Evolutionary conservation across 1,139 yeast genomes (phyloP).

Genomic region (Torulaspora pretoriensis): DNA sequence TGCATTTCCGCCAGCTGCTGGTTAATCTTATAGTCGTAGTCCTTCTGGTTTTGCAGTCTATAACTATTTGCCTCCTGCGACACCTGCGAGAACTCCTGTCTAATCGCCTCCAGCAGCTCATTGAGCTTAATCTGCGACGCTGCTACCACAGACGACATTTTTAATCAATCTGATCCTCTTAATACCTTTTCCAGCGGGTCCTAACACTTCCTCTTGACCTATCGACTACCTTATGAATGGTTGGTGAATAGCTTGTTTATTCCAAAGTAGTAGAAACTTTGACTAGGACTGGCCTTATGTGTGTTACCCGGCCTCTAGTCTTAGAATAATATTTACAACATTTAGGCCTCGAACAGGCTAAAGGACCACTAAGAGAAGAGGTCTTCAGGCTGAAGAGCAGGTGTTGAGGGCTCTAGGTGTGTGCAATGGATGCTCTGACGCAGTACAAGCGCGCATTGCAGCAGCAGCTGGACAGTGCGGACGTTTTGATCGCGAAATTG

Average conservation of each 20-base stretch:
- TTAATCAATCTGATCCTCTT: not conserved
- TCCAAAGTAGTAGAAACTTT: not conserved
- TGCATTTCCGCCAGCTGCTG: conserved; percentile 95
- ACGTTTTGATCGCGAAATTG: conserved; percentile 28
- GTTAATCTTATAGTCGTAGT: conserved; percentile 81
- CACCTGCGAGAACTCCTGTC: conserved; percentile 85
- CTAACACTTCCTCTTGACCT: not conserved
- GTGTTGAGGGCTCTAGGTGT: not conserved
- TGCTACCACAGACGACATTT: conserved; percentile 23
- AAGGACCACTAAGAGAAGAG: no score
- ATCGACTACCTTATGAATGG: not conserved
- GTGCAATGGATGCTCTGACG: conserved; percentile 24
- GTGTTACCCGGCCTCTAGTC: not conserved
- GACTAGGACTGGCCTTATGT: not conserved
- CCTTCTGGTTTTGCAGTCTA: conserved; percentile 83
- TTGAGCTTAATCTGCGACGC: conserved; percentile 33
- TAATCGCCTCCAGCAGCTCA: conserved; percentile 86
- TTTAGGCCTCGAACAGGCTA: not conserved
- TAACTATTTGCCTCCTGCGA: conserved; percentile 82
- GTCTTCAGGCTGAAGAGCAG: not conserved
- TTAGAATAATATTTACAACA: not conserved
- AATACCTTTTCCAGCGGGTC: not conserved
- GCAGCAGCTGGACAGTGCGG: conserved; percentile 31
- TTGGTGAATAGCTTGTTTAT: not conserved
- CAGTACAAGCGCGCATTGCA: conserved; percentile 28